Evolutionary conservation across 371 early-diverging fungal genomes (phyloP).

Genomic region (Mucor racemosus): DNA sequence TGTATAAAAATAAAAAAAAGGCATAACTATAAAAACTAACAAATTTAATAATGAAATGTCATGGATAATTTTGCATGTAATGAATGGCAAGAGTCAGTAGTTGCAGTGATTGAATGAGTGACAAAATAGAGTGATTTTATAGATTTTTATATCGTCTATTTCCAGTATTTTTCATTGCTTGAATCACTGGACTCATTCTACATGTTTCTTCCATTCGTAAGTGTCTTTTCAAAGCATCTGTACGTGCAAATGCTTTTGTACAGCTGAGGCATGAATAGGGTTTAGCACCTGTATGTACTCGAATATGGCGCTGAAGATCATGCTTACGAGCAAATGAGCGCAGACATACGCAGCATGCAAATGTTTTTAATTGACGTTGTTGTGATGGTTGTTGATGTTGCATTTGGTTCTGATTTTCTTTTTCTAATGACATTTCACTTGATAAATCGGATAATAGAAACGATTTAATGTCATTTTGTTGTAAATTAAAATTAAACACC

Average conservation of each 20-base stretch:
- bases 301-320: slow-evolving; percentile 51
- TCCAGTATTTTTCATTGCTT: slow-evolving; percentile 46
- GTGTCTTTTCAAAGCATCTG: slow-evolving; percentile 69
- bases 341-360: slow-evolving; percentile 29
- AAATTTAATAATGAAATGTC: neutral
- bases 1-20: slow-evolving; percentile 2
- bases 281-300: slow-evolving; percentile 68
- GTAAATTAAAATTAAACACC: neutral
- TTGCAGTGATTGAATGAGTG: slow-evolving; percentile 6
- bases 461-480: neutral
- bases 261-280: slow-evolving; percentile 66
- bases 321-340: slow-evolving; percentile 53
- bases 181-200: slow-evolving; percentile 47
- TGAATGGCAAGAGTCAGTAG: slow-evolving; percentile 5
- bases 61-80: neutral
- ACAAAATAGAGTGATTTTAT: slow-evolving; percentile 6
- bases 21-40: slow-evolving; percentile 2
- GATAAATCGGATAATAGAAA: neutral
- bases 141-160: slow-evolving; percentile 40
- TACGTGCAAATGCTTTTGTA: slow-evolving; percentile 65
- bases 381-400: neutral
- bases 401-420: neutral
- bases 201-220: slow-evolving; percentile 60
- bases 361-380: slow-evolving; percentile 4
- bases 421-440: neutral